These are phyloP conservation scores for Fallopia convolvulus DNA, from an alignment of 148 eudicot species.

Conservation along the genomic window DNA sequence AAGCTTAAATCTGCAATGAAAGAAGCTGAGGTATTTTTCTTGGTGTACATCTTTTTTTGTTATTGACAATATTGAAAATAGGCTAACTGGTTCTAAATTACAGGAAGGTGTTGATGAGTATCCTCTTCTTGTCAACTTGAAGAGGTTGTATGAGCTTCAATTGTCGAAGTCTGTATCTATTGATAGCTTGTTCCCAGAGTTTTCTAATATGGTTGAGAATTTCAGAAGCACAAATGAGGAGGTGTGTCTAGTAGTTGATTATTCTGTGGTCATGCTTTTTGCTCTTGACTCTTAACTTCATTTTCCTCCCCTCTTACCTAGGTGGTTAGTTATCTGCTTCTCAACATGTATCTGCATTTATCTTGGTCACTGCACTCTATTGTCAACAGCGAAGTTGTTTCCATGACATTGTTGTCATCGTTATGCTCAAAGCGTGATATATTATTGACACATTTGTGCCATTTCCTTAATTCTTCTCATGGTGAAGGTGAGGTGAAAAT, in stretches of 20 bases:
- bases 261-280: neutral
- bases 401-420: conserved; percentile 49
- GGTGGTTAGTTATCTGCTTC: conserved; percentile 74
- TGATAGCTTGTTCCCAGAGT: conserved; percentile 59
- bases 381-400: conserved; percentile 51
- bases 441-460: conserved; percentile 55
- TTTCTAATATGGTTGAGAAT: conserved; percentile 46
- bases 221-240: conserved; percentile 73
- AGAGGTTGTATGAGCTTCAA: conserved; percentile 93
- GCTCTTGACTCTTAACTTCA: conserved; percentile 3
- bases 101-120: conserved; percentile 92
- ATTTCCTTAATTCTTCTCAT: conserved; percentile 38
- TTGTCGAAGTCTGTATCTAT: conserved; percentile 53
- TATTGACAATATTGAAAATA: conserved; percentile 6
- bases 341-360: conserved; percentile 83
- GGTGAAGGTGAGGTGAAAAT: conserved; percentile 33
- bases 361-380: conserved; percentile 60
- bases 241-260: conserved; percentile 29
- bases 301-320: conserved; percentile 23
- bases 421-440: conserved; percentile 60
- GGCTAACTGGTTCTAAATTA: conserved; percentile 15
- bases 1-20: conserved; percentile 72
- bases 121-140: conserved; percentile 76
- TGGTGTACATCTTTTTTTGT: conserved; percentile 1
- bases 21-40: conserved; percentile 59